A percentile compares a stretch with the other conserved stretches of the same genome.
These are phyloP conservation scores for Globisporangium carolinianum DNA, from an alignment of 352 stramenopile species.

Conservation along the genomic window DNA sequence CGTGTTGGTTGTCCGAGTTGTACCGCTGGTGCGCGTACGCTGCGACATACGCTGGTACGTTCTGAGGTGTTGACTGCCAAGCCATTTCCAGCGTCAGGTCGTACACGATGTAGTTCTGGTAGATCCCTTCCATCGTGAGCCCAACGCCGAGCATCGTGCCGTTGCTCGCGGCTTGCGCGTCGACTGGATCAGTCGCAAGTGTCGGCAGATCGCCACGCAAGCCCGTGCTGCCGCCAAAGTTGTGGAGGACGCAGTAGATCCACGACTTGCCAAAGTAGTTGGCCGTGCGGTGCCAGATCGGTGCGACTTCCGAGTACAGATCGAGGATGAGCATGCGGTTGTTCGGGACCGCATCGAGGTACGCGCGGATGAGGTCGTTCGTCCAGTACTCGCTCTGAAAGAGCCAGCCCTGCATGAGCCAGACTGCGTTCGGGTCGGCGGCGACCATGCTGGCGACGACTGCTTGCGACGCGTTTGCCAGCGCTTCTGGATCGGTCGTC, in stretches of 20 bases:
- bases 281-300: slow-evolving; percentile 66
- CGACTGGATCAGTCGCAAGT: slow-evolving; percentile 39
- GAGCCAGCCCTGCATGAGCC: slow-evolving; percentile 82
- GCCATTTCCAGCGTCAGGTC: slow-evolving; percentile 72
- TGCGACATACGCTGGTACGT: slow-evolving; percentile 1
- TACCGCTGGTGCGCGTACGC: slow-evolving; percentile 55
- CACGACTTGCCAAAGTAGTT: slow-evolving; percentile 81
- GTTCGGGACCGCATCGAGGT: slow-evolving; percentile 44
- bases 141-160: slow-evolving; percentile 73
- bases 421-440: slow-evolving; percentile 65
- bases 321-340: slow-evolving; percentile 77
- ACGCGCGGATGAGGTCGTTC: slow-evolving; percentile 45
- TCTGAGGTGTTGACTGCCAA: slow-evolving; percentile 21
- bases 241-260: slow-evolving; percentile 83
- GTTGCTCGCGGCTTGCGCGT: slow-evolving; percentile 32
- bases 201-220: slow-evolving; percentile 68
- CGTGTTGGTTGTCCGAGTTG: slow-evolving; percentile 39
- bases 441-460: slow-evolving; percentile 72
- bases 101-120: slow-evolving; percentile 85
- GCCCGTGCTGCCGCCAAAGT: slow-evolving; percentile 75
- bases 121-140: slow-evolving; percentile 82
- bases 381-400: slow-evolving; percentile 73
- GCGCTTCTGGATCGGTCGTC: slow-evolving; percentile 37
- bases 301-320: slow-evolving; percentile 68
- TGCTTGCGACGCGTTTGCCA: slow-evolving; percentile 47